Conservation (phyloP, 2,329 filamentous ascomycete species). For the Fusarium continuum region DNA sequence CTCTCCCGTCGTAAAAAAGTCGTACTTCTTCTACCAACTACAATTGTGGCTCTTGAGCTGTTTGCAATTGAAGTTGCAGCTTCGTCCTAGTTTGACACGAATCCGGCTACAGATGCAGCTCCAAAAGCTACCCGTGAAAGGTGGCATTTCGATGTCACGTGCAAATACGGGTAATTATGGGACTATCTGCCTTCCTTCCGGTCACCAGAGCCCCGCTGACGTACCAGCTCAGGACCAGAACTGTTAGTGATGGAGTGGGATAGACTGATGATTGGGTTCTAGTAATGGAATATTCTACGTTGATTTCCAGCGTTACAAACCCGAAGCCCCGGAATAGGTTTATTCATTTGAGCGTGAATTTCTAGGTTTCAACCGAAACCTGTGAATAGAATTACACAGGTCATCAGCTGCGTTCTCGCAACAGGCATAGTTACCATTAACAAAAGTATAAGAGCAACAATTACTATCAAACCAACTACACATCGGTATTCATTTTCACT, state of each 20-base stretch:
- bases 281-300: neutral
- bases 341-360: too few relatives aligned
- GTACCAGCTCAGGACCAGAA: neutral
- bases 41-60: neutral
- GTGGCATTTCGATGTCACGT: conserved; percentile 38
- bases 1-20: neutral
- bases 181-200: neutral
- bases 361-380: too few relatives aligned
- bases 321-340: too few relatives aligned
- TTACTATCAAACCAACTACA: too few relatives aligned
- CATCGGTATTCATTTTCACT: too few relatives aligned
- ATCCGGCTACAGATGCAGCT: conserved; percentile 15
- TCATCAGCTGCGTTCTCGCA: too few relatives aligned
- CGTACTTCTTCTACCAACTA: neutral
- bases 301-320: too few relatives aligned
- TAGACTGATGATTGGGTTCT: neutral
- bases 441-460: too few relatives aligned
- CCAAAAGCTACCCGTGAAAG: conserved; percentile 27
- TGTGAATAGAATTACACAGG: too few relatives aligned
- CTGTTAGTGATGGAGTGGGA: too few relatives aligned
- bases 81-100: neutral
- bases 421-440: too few relatives aligned
- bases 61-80: neutral
- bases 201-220: conserved; percentile 7
- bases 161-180: conserved; percentile 28